Evolutionary conservation across 345 rosid species (phyloP), one percentile per base, ranked within the genome.

Genomic region (Eucalyptus cloeziana): DNA sequence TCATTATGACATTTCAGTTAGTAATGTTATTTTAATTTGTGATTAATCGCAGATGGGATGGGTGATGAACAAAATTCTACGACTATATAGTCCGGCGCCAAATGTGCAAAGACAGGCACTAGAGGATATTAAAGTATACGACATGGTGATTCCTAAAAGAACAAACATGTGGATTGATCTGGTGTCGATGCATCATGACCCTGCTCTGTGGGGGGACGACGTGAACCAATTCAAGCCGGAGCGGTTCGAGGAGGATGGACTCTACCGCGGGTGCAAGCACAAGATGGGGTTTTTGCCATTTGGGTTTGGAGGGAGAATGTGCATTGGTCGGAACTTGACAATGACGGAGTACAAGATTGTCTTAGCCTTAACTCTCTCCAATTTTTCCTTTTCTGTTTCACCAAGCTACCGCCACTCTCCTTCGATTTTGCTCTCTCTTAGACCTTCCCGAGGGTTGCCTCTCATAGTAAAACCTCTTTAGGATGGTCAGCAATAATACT

Each of bases 201-300:
- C 24, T 2, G 21, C 10, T 31, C 58, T 86, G 7, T 90, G 87
- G 91, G 89, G 91, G 8, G 49, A 86, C 7, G 88, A 80, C 5
- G 88, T 88, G 51, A 40, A 88, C 80, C 81, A 88, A 62, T 90
- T 90, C 88, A 90, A 51, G 49, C 86, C 91, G 3, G 88, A 88
- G 43, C 62, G 90, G 60, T 90, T 88, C 56, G 21, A 52, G 80
- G 87, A 88, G 25, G 91, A 88, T 10, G 40, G 33, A 22, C 49
- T 86, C 37, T 47, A 86, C 43, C 88, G 88, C 15, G 88, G 88
- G 25, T 88, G 89, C 88, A 90, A 79, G 64, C 81, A 88, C 80
- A 86, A 71, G 86, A 86, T 88, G 90, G 91, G 87, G 45, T 88
- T 88, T 81, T 14, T 88, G 88, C 91, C 91, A 27, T 90, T 88